Conservation (phyloP, 768 basidiomycete genomes). For the Coprinellus micaceus region DNA sequence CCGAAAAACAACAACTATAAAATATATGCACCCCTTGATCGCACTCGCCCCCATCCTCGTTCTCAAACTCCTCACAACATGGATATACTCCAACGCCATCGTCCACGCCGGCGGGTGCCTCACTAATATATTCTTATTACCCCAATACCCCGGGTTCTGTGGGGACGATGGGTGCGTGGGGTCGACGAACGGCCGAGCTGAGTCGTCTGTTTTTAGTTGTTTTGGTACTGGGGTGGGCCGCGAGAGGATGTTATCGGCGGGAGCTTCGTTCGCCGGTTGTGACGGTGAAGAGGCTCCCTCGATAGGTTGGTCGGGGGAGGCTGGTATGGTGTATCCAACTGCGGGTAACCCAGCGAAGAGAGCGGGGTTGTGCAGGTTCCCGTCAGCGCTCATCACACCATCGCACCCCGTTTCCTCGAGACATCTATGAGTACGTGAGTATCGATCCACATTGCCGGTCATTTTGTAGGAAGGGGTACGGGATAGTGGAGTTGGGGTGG, state of each 20-base stretch:
- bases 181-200: slow-evolving; percentile 4
- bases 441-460: no score
- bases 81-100: slow-evolving; percentile 83
- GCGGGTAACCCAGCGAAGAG: slow-evolving; percentile 50
- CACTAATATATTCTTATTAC: slow-evolving; percentile 33
- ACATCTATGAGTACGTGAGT: no score
- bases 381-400: slow-evolving; percentile 94
- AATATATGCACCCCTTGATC: slow-evolving; percentile 49
- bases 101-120: slow-evolving; percentile 56
- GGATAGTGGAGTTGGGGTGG: no score
- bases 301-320: no score
- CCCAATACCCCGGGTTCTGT: slow-evolving; percentile 17
- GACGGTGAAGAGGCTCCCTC: no score
- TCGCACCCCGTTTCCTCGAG: slow-evolving; percentile 83
- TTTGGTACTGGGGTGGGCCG: no score
- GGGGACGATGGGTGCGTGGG: slow-evolving; percentile 5
- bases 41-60: slow-evolving; percentile 71
- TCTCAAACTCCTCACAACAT: slow-evolving; percentile 65
- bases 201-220: slow-evolving; percentile 3
- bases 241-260: no score
- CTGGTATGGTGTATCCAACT: neutral
- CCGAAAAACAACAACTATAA: no score
- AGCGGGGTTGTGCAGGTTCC: slow-evolving; percentile 88
- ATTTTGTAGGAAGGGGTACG: no score
- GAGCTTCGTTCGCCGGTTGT: no score